These are phyloP conservation scores for Phalaenopsis aphrodite DNA, from an alignment of 106 monocot genomes.

Conservation along the genomic window DNA sequence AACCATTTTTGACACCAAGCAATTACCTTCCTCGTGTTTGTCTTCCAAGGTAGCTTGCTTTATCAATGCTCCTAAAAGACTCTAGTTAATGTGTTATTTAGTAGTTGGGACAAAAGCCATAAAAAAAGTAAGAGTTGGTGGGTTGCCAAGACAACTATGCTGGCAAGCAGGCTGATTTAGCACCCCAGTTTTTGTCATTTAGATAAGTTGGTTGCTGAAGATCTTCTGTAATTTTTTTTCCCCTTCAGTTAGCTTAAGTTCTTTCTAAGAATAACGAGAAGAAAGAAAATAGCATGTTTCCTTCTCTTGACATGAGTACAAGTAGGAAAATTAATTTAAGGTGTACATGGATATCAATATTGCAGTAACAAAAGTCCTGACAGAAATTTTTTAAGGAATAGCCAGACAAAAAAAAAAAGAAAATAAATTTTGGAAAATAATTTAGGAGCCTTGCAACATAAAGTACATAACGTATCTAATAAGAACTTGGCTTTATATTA, in stretches of 20 bases:
- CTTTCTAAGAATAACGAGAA: not conserved
- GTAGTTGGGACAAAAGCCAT: too few species aligned
- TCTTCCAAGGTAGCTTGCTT: too few species aligned
- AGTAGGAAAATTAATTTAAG: not conserved
- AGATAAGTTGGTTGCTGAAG: too few species aligned
- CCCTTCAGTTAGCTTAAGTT: not conserved
- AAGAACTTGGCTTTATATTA: not conserved
- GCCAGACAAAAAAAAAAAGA: not conserved
- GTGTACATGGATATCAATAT: not conserved
- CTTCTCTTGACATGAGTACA: not conserved
- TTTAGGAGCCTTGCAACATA: not conserved
- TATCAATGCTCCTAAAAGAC: too few species aligned
- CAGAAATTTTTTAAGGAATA: not conserved
- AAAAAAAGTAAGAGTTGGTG: too few species aligned
- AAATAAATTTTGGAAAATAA: not conserved
- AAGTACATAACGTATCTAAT: not conserved
- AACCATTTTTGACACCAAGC: too few species aligned
- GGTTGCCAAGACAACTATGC: too few species aligned
- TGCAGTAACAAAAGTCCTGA: not conserved
- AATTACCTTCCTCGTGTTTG: too few species aligned
- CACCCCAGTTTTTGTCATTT: too few species aligned
- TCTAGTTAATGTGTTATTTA: too few species aligned
- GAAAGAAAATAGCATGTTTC: not conserved
- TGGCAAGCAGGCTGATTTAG: too few species aligned
- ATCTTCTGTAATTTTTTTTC: not conserved